These are phyloP conservation scores for Solanum sejunctum DNA, from an alignment of 257 asterid genomes.

Conservation along the genomic window DNA sequence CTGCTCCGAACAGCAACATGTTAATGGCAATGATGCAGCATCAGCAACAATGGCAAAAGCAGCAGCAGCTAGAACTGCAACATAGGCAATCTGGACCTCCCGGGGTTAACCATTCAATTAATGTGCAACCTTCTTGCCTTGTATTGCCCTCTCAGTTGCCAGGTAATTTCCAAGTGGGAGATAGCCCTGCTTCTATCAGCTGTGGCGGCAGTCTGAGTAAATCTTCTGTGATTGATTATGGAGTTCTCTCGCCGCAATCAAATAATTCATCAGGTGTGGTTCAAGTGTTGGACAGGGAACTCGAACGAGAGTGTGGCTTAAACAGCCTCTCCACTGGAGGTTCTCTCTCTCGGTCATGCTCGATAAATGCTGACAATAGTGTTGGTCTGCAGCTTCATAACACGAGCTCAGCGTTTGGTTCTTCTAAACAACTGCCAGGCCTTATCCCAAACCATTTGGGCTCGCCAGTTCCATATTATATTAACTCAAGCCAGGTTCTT, in stretches of 20 bases:
- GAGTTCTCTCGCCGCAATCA: slow-evolving; percentile 23
- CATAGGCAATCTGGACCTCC: slow-evolving; percentile 26
- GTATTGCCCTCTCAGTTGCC: slow-evolving; percentile 59
- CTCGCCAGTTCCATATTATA: slow-evolving; percentile 22
- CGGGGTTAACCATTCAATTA: slow-evolving; percentile 31
- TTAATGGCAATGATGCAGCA: slow-evolving; percentile 31
- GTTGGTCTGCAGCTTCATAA: slow-evolving; percentile 21
- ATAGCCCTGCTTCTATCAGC: slow-evolving; percentile 25
- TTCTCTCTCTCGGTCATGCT: slow-evolving; percentile 27
- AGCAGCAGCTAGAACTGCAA: slow-evolving; percentile 12
- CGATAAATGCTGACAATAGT: slow-evolving; percentile 21
- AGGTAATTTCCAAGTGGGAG: slow-evolving; percentile 34
- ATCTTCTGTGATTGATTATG: slow-evolving; percentile 22
- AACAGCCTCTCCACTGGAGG: slow-evolving; percentile 25
- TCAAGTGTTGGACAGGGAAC: slow-evolving; percentile 22
- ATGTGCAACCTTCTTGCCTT: slow-evolving; percentile 71
- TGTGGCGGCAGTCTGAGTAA: slow-evolving; percentile 24
- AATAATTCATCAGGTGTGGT: slow-evolving; percentile 29
- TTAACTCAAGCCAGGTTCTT: slow-evolving; percentile 5
- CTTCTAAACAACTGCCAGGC: slow-evolving; percentile 15
- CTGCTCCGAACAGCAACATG: slow-evolving; percentile 25
- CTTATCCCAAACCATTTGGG: slow-evolving; percentile 13
- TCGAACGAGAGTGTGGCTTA: slow-evolving; percentile 14
- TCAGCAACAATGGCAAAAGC: slow-evolving; percentile 20
- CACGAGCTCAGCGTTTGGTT: slow-evolving; percentile 18